Evolutionary conservation across 148 eudicot species (phyloP).

Genomic region (Spergularia bocconei): DNA sequence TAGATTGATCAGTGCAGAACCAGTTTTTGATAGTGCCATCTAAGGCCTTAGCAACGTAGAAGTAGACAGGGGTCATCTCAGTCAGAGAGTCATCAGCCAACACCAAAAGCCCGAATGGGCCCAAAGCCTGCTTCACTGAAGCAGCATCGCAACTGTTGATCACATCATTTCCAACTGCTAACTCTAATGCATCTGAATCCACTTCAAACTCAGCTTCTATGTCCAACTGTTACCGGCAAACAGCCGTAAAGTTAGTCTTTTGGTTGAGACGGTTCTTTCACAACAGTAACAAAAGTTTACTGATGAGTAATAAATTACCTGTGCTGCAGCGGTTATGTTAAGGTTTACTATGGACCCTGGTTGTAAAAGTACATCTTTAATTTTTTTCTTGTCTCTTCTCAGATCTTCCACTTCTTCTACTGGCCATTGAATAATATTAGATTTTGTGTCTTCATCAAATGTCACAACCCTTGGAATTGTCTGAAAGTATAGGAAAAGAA

Average conservation of each 20-base stretch:
- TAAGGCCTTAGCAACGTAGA: conserved; percentile 58
- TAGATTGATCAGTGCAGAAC: conserved; percentile 81
- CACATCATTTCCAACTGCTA: conserved; percentile 46
- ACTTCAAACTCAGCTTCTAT: conserved; percentile 64
- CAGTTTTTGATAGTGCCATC: conserved; percentile 55
- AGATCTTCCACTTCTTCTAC: conserved; percentile 64
- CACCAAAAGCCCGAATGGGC: conserved; percentile 87
- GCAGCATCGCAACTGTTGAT: conserved; percentile 63
- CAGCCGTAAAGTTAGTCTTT: not conserved
- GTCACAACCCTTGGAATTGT: conserved; percentile 74
- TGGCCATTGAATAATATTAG: conserved; percentile 82
- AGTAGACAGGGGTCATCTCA: conserved; percentile 80
- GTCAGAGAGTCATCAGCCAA: conserved; percentile 61
- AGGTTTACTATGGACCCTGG: conserved; percentile 71
- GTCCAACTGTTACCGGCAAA: conserved; percentile 48
- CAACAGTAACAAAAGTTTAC: no score
- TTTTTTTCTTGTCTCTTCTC: conserved; percentile 37
- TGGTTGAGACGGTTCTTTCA: no score
- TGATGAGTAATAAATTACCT: conserved; percentile 37
- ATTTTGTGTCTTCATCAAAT: conserved; percentile 65
- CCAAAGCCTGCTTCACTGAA: conserved; percentile 51
- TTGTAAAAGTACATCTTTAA: conserved; percentile 35
- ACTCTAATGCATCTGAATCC: conserved; percentile 42
- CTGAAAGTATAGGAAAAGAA: conserved; percentile 25
- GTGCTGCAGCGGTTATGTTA: conserved; percentile 51